Evolutionary conservation across 345 rosid genomes (phyloP).

Genomic region (Odontarrhena argentea): DNA sequence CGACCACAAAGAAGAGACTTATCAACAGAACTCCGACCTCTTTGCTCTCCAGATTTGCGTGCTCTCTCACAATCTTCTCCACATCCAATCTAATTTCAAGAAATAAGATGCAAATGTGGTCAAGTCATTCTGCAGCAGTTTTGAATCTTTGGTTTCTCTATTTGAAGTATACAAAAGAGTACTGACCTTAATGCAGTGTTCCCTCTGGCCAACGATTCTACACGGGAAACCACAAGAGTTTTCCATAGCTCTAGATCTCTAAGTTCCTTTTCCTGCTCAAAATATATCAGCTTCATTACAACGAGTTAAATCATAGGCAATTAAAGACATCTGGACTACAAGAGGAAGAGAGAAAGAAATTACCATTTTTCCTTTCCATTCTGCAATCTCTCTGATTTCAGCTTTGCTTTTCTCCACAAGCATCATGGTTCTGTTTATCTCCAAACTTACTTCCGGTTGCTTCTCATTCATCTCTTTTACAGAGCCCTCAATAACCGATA

Average conservation of each 20-base stretch:
- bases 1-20: conserved; percentile 64
- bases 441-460: conserved; percentile 65
- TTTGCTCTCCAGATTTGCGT: conserved; percentile 63
- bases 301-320: neutral
- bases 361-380: conserved; percentile 75
- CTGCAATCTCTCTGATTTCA: conserved; percentile 56
- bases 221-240: conserved; percentile 51
- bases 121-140: neutral
- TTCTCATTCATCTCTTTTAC: conserved; percentile 61
- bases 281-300: neutral
- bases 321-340: neutral
- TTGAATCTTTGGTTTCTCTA: neutral
- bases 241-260: conserved; percentile 65
- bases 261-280: conserved; percentile 59
- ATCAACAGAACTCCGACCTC: conserved; percentile 63
- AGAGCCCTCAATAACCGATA: conserved; percentile 72
- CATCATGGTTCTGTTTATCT: conserved; percentile 51
- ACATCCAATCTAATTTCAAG: conserved; percentile 57
- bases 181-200: conserved; percentile 72
- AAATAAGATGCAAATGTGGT: neutral
- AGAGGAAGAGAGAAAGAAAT: neutral
- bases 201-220: conserved; percentile 65
- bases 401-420: conserved; percentile 58
- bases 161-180: neutral
- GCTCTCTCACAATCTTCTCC: conserved; percentile 58